Base-by-base conservation (phyloP, 2,329 filamentous ascomycete species). In the Fusarium protoensiforme region DNA sequence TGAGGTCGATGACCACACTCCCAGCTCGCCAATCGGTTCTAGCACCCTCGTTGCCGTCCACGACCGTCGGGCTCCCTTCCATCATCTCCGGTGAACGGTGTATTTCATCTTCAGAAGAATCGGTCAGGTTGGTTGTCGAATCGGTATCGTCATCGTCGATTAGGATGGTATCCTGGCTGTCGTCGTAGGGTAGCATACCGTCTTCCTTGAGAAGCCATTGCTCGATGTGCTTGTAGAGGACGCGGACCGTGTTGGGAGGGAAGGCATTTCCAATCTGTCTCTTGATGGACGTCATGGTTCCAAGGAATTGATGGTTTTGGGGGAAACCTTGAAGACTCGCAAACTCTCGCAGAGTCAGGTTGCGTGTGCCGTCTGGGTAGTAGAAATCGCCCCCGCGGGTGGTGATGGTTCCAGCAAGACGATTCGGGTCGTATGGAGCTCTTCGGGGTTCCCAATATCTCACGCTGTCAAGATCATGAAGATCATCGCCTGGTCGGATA, bases 251-350 rank as follows among this genome's bases (percentile, higher is more conserved):
- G 31, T 83, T 83, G 0, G 93, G 90, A 0, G 94, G 92, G 18
- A 96, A 94, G 0, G 93, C 94, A 76, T 96, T 96, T 0, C 94
- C 94, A 71, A 96, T 93, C 78, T 95, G 93, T 71, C 85, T 87
- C 73, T 88, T 88, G 18, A 89, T 82, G 16, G 78, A 80, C 1
- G 79, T 81, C 20, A 80, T 79, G 0, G 80, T 83, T 0, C 81
- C 82, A 0, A 82, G 69, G 76, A 96, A 95, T 0, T 80, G 79
- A 78, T 94, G 92, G 3, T 83, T 78, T 0, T 82, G 68, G 0
- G 92, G 92, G 61, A 96, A 96, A 0, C 91, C 91, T 72, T 94
- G 92, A 1, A 96, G 79, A 3, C 85, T 85, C 0, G 93, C 92
- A 27, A 90, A 86, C 78, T 97, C 94, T 1, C 92, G 86, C 5